These are phyloP conservation scores for Inga leiocalycina DNA, from an alignment of 306 rosid genomes.

Conservation along the genomic window DNA sequence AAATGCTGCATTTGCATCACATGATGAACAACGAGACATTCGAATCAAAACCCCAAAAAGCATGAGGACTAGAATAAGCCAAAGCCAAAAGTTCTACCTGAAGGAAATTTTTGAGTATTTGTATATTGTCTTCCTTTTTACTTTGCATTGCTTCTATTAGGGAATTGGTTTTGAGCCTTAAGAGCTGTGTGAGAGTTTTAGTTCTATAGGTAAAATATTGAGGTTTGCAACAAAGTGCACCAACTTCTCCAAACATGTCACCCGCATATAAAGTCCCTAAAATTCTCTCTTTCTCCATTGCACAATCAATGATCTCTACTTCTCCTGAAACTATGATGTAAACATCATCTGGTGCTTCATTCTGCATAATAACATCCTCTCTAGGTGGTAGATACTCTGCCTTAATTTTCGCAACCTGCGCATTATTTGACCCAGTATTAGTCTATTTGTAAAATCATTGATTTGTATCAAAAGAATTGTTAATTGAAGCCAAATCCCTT, in stretches of 20 bases:
- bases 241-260: constrained; percentile 87
- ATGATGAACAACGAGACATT: background rate
- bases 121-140: constrained; percentile 55
- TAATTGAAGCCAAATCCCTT: background rate
- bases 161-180: constrained; percentile 68
- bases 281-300: constrained; percentile 57
- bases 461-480: background rate
- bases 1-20: constrained; percentile 61
- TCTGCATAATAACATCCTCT: constrained; percentile 86
- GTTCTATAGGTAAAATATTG: constrained; percentile 78
- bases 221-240: constrained; percentile 71
- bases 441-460: background rate
- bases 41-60: background rate
- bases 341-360: constrained; percentile 78
- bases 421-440: background rate
- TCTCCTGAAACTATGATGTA: constrained; percentile 93
- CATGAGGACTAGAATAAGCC: constrained; percentile 5
- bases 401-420: constrained; percentile 82
- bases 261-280: constrained; percentile 61
- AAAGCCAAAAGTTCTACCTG: constrained; percentile 53
- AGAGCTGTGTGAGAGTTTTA: constrained; percentile 80
- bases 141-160: constrained; percentile 71
- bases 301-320: constrained; percentile 71
- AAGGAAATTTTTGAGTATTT: constrained; percentile 69
- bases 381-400: constrained; percentile 94